These are phyloP conservation scores for Zygoascus sp. DNA, from an alignment of 1,139 yeast genomes.

Conservation along the genomic window DNA sequence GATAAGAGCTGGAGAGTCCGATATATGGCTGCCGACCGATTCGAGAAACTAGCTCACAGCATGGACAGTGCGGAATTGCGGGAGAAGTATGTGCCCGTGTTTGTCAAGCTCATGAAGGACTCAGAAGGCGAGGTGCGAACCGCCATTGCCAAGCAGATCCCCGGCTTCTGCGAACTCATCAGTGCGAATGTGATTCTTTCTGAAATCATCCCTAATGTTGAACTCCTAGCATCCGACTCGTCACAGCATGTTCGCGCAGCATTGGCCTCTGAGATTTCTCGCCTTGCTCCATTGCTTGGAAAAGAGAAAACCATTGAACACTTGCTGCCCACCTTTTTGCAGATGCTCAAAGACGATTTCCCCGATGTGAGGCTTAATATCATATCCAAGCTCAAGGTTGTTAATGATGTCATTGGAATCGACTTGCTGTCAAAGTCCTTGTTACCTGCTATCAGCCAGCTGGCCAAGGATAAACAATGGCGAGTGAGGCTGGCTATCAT, in stretches of 20 bases:
- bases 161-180: conserved; percentile 56
- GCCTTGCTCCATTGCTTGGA: conserved; percentile 80
- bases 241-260: conserved; percentile 93
- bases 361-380: conserved; percentile 95
- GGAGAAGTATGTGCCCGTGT: conserved; percentile 59
- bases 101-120: conserved; percentile 77
- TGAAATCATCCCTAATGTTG: conserved; percentile 78
- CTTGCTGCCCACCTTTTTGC: conserved; percentile 80
- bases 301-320: conserved; percentile 79
- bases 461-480: conserved; percentile 97
- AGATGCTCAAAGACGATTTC: conserved; percentile 93
- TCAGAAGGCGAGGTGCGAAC: conserved; percentile 96
- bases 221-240: conserved; percentile 80
- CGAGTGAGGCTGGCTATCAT: conserved; percentile 95
- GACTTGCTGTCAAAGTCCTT: conserved; percentile 79
- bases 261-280: conserved; percentile 81
- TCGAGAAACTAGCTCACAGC: conserved; percentile 65
- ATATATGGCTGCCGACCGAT: conserved; percentile 94
- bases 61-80: conserved; percentile 54
- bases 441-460: conserved; percentile 91
- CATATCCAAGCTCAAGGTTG: conserved; percentile 84
- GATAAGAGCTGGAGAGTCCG: conserved; percentile 99
- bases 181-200: conserved; percentile 50
- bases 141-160: conserved; percentile 87
- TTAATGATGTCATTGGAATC: conserved; percentile 91